Base-by-base conservation (phyloP, 179 eudicot genomes). In the Nepenthes alata region DNA sequence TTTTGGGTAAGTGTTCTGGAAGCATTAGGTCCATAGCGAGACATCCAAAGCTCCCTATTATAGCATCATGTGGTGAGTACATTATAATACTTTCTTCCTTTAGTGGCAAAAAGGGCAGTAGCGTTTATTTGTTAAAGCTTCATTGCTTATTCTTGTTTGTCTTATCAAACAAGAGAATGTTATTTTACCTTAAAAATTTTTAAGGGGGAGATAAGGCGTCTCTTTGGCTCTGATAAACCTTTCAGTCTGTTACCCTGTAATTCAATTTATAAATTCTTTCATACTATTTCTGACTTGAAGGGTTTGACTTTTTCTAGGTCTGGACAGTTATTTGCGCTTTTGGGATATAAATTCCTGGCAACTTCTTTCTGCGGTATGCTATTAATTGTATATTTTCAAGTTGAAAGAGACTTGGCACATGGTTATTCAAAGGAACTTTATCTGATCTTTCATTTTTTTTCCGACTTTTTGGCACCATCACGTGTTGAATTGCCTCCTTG, bases 51-150 rank as follows among this genome's bases (percentile, higher is more conserved):
- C 86, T 75, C 50, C 86, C 97, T 59, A 76, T 93, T 55, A 75
- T 93, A 77, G 99, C 99, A 50, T 89, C 99, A 54, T 93, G 97
- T 70, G 99, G 99, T 93, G 64, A 73, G 88, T 69, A 10, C 6
- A 38, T 57, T 6, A 57, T 67, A 47, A n/a, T 50, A 38, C 6
- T 13, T 48, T 48, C 39, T 16, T 35, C 37, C 37, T 41, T 52
- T 50, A n/a, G n/a, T 38, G 52, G 35, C 35, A 35, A 39, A 53
- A 25, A 25, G 25, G 25, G 25, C 25, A 25, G 25, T 25, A 25
- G 25, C 25, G 5, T 7, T 41, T 41, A 41, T 41, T 7, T 4
- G 45, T 4, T 41, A 7, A 41, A 4, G 6, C 5, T 41, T 4
- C 8, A 41, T 41, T 41, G 45, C 8, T 41, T 41, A 41, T 4